Conservation (phyloP, 2,329 filamentous ascomycete species). For the Aspergillus flavus region DNA sequence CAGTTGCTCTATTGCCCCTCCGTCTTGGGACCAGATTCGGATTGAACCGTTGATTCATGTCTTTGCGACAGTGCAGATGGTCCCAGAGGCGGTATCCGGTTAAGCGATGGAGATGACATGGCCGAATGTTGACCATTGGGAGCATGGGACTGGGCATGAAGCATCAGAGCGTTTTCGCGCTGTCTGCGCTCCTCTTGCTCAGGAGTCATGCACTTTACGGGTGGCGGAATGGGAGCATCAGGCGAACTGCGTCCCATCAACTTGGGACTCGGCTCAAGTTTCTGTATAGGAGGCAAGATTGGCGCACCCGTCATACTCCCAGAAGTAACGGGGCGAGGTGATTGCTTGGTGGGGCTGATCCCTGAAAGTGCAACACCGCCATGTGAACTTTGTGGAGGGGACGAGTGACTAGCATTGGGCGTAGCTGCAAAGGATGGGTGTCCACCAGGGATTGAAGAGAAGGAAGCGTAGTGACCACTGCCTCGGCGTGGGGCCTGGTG, state of each 20-base stretch:
- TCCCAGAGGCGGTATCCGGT: slow-evolving; percentile 36
- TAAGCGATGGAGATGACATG: slow-evolving; percentile 38
- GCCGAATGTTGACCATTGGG: slow-evolving; percentile 27
- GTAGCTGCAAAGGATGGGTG: slow-evolving; percentile 39
- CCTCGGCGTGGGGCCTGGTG: slow-evolving; percentile 34
- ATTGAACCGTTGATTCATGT: slow-evolving; percentile 27
- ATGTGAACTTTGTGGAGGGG: slow-evolving; percentile 41
- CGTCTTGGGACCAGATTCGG: slow-evolving; percentile 16
- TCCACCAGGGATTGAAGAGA: slow-evolving; percentile 33
- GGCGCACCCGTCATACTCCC: slow-evolving; percentile 37
- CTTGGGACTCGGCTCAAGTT: slow-evolving; percentile 47
- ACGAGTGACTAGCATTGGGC: slow-evolving; percentile 36
- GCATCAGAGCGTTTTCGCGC: slow-evolving; percentile 38
- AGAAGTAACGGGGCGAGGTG: slow-evolving; percentile 41
- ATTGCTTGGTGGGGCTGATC: slow-evolving; percentile 51
- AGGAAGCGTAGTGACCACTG: slow-evolving; percentile 28
- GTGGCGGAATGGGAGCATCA: slow-evolving; percentile 45
- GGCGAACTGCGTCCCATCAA: slow-evolving; percentile 47
- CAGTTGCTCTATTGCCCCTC: slow-evolving; percentile 6
- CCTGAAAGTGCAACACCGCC: slow-evolving; percentile 43
- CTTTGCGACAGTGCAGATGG: slow-evolving; percentile 28
- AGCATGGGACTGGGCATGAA: slow-evolving; percentile 21
- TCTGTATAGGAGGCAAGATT: slow-evolving; percentile 44
- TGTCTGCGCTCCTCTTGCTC: slow-evolving; percentile 46
- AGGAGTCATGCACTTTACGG: slow-evolving; percentile 47